phyloP scores from a whole-genome alignment of 2,329 filamentous ascomycete species.

The Exophiala spinifera region DNA sequence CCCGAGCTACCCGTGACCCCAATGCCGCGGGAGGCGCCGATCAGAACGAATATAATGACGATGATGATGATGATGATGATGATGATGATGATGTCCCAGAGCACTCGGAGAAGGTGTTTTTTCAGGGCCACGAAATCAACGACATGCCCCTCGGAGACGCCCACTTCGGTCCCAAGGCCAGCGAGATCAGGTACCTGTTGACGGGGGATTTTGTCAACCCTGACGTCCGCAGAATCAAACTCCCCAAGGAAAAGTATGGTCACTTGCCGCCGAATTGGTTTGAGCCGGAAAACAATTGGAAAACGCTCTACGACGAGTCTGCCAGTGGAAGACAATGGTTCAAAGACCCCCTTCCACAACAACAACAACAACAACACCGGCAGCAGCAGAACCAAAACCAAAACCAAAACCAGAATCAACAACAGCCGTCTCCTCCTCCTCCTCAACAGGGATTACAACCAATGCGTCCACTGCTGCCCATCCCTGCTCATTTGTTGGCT shows the following conservation, averaged over 20 bases:
- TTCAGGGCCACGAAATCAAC: conserved; percentile 22
- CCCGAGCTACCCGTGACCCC: background rate
- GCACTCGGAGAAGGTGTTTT: conserved; percentile 19
- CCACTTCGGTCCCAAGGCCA: background rate
- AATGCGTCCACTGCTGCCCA: background rate
- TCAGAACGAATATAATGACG: too few relatives aligned
- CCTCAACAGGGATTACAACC: background rate
- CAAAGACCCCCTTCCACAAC: background rate
- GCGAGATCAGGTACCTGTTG: conserved; percentile 3
- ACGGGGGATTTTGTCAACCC: conserved; percentile 13
- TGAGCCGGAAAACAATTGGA: background rate
- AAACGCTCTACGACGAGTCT: background rate
- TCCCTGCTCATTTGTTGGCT: background rate
- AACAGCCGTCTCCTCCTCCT: too few relatives aligned
- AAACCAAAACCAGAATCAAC: too few relatives aligned
- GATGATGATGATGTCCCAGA: background rate
- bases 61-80: too few relatives aligned
- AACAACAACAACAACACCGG: too few relatives aligned
- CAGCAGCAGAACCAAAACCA: too few relatives aligned
- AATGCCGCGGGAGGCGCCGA: background rate
- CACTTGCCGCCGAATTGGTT: background rate
- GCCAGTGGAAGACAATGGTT: conserved; percentile 4
- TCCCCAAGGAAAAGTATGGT: conserved; percentile 5
- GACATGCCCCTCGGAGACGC: conserved; percentile 18
- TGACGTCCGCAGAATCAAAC: conserved; percentile 8